Percentiles rank a stretch among this genome's conserved stretches.
phyloP scores from a whole-genome alignment of 2,329 filamentous ascomycete genomes.

The Arachnopeziza araneosa region DNA sequence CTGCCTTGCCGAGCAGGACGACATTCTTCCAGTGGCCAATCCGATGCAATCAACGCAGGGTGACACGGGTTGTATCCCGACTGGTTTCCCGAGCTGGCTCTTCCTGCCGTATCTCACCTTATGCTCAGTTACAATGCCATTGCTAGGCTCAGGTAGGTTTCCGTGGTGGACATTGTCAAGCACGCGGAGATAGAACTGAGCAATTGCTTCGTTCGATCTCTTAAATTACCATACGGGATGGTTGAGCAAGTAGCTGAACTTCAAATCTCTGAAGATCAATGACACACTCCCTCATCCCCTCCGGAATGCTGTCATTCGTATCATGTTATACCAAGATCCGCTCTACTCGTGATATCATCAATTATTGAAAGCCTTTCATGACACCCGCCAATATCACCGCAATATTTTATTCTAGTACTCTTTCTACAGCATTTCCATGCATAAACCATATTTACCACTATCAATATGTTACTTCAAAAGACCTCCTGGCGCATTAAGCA shows the following conservation, averaged over 20 bases:
- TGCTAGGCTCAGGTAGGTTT: conserved; percentile 12
- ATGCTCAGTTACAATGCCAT: conserved; percentile 7
- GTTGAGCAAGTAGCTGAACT: background rate
- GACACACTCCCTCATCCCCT: background rate
- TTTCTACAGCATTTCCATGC: background rate
- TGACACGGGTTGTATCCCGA: background rate
- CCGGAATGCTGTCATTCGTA: background rate
- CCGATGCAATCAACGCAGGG: conserved; percentile 6
- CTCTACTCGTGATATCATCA: conserved; percentile 5
- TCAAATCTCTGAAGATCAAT: background rate
- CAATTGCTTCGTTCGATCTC: background rate
- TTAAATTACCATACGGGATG: background rate
- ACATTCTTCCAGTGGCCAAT: conserved; percentile 6
- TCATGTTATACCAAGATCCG: conserved; percentile 13
- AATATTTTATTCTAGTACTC: background rate
- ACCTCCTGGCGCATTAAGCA: conserved; percentile 1
- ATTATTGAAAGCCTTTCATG: conserved; percentile 1
- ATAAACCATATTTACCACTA: background rate
- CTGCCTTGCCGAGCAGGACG: conserved; percentile 5
- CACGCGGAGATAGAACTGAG: conserved; percentile 15
- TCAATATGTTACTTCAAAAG: background rate
- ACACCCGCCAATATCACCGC: background rate
- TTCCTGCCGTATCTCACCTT: background rate
- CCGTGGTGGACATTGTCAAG: conserved; percentile 21
- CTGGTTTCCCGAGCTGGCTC: background rate